Evolutionary conservation across 495 filamentous ascomycete genomes (phyloP), one percentile per base, ranked within the genome.

Genomic region (Aspergillus kassunensis): DNA sequence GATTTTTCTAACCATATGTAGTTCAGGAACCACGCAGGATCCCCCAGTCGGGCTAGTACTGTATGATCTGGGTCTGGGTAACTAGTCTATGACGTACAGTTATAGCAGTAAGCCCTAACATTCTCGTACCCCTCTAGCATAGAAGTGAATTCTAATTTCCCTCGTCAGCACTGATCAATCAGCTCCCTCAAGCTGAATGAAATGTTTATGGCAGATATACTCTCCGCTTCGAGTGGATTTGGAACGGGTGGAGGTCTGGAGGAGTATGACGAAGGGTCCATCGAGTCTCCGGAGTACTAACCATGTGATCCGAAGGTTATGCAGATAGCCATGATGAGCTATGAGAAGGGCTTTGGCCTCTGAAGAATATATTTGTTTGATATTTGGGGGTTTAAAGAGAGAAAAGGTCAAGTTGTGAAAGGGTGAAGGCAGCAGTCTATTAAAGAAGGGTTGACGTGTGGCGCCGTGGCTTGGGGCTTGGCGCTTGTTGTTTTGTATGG

Each of bases 231-330:
- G 27, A 27, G 24, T 47, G 44, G 16, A n/a, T 33, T 6, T 36
- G 47, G 33, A 55, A 50, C 47, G 19, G 51, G 39, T 21, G 16
- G 54, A 37, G 36, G 19, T 49, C 35, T 21, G 16, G 54, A 37
- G 36, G 25, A 31, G 27, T 45, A 45, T 45, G 43, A 33, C 43
- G 43, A 34, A 46, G 44, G 44, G 21, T 46, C 44, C 44, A n/a
- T n/a, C n/a, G n/a, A 33, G 9, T 21, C 18, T 4, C 3, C 16
- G 53, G 13, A 34, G 44, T 11, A 63, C 65, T 60, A 60, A 80
- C 78, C 76, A 51, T 81, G 73, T 13, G 72, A 75, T 50, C 78
- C 78, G 57, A 79, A 80, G 3, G 78, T 81, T 58, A 81, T 77
- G 61, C 75, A 81, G 59, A 81, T 71, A 29, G 74, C 74, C 77